These are phyloP conservation scores for Naganishia onofrii DNA, from an alignment of 768 basidiomycete genomes.

Conservation along the genomic window DNA sequence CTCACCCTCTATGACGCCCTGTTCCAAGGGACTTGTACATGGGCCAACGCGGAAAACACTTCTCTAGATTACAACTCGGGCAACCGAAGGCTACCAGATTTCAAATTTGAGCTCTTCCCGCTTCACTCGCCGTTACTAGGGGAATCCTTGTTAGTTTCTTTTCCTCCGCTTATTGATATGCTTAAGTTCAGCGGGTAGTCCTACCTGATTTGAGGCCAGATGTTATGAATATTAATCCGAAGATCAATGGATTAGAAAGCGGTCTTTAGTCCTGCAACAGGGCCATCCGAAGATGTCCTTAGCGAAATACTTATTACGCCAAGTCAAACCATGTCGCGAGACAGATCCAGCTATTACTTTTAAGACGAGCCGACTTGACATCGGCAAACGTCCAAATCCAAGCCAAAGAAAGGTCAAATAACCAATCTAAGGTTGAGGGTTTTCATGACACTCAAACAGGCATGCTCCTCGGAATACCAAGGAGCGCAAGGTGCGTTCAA, in stretches of 20 bases:
- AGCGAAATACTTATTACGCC: constrained; percentile 16
- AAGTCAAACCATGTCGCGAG: constrained; percentile 19
- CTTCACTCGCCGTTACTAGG: constrained; percentile 84
- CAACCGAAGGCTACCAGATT: constrained; percentile 65
- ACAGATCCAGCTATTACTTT: constrained; percentile 18
- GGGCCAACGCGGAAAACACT: constrained; percentile 67
- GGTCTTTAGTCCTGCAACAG: constrained; percentile 8
- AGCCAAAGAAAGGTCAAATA: constrained; percentile 6
- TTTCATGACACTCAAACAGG: constrained; percentile 11
- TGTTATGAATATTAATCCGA: constrained; percentile 6
- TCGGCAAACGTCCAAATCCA: constrained; percentile 10
- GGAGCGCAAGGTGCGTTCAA: constrained; percentile 76
- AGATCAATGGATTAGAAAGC: constrained; percentile 14
- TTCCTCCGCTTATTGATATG: constrained; percentile 87
- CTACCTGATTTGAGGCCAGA: constrained; percentile 75
- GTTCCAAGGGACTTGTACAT: constrained; percentile 76
- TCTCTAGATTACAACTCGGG: constrained; percentile 79
- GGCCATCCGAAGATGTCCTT: constrained; percentile 19
- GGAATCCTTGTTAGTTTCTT: constrained; percentile 89
- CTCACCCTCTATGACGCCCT: constrained; percentile 61
- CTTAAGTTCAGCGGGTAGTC: constrained; percentile 83
- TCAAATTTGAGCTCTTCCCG: constrained; percentile 79
- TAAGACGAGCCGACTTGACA: constrained; percentile 7
- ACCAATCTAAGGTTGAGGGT: constrained; percentile 9
- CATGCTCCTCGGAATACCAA: constrained; percentile 64